Evolutionary conservation across 352 stramenopile species (phyloP).

Genomic region (Phytopythium cucurbitacearum): DNA sequence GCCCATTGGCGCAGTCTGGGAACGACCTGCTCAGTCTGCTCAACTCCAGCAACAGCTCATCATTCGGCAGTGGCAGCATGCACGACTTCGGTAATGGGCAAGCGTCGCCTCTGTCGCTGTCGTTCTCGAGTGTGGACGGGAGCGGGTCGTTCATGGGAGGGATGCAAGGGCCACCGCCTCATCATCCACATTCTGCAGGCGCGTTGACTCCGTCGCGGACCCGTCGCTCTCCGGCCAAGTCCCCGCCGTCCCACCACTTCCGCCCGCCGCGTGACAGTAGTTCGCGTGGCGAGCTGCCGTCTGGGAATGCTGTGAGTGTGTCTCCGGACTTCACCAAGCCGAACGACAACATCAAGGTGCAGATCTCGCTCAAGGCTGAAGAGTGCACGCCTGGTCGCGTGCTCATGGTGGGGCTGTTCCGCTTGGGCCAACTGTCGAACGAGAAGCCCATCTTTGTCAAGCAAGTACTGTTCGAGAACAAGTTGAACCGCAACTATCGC

Average conservation of each 20-base stretch:
- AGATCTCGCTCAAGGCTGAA: constrained; percentile 53
- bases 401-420: constrained; percentile 73
- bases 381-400: constrained; percentile 52
- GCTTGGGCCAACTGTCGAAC: constrained; percentile 56
- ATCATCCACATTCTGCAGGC: background rate
- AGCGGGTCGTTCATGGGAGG: background rate
- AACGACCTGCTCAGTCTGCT: constrained; percentile 34
- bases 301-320: constrained; percentile 33
- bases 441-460: constrained; percentile 85
- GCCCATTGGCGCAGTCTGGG: constrained; percentile 26
- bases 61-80: too few relatives aligned
- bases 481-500: constrained; percentile 54
- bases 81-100: too few relatives aligned
- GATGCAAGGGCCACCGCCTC: too few relatives aligned
- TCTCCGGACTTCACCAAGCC: constrained; percentile 60
- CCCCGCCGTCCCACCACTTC: constrained; percentile 29
- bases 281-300: constrained; percentile 10
- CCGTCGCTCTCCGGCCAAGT: constrained; percentile 34
- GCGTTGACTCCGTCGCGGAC: constrained; percentile 20
- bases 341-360: constrained; percentile 78
- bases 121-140: constrained; percentile 2
- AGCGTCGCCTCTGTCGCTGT: background rate
- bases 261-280: background rate
- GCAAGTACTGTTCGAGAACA: constrained; percentile 79
- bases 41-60: constrained; percentile 3